Evolutionary conservation across 345 rosid species (phyloP).

Genomic region (Euphorbia pulcherrima): DNA sequence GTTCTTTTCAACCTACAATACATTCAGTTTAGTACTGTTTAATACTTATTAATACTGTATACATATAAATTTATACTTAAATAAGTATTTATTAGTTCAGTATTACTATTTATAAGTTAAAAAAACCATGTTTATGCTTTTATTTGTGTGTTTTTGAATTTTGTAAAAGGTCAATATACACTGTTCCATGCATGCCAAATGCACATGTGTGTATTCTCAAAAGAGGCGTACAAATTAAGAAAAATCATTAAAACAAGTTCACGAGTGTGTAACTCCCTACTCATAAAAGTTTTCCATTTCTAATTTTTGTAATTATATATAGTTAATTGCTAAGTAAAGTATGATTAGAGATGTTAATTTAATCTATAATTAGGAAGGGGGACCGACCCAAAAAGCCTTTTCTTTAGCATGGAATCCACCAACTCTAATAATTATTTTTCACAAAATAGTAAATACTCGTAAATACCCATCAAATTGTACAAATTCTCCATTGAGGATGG

Average conservation of each 20-base stretch:
- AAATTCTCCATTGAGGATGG: no score
- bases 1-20: no score
- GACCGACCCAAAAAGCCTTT: background rate
- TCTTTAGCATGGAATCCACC: background rate
- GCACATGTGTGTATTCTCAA: background rate
- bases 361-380: background rate
- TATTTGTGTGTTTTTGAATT: background rate
- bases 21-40: no score
- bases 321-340: background rate
- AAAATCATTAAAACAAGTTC: slow-evolving; percentile 26
- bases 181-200: background rate
- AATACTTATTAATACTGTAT: no score
- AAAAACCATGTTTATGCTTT: no score
- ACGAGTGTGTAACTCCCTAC: background rate
- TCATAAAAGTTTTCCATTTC: background rate
- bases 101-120: no score
- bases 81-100: no score
- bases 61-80: no score
- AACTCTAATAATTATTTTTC: background rate
- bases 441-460: no score
- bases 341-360: background rate
- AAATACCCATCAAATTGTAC: no score
- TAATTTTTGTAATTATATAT: background rate
- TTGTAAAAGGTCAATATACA: no score
- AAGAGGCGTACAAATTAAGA: background rate